Evolutionary conservation across 257 asterid genomes (phyloP).

Genomic region (Gentiana straminea): DNA sequence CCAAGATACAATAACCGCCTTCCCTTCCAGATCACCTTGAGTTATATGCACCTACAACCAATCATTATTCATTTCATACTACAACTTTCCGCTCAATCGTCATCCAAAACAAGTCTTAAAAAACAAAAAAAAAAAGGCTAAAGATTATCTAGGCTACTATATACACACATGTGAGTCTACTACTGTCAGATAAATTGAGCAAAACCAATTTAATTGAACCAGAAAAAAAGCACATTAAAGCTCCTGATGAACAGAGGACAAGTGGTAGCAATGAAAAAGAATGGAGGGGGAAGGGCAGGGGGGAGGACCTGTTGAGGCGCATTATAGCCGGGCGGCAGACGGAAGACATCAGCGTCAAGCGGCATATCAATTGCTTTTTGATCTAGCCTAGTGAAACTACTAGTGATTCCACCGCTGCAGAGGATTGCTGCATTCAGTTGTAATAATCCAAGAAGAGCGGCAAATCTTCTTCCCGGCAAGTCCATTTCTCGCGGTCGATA

Average conservation of each 20-base stretch:
- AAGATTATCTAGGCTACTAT: background rate
- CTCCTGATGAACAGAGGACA: background rate
- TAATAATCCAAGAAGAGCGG: conserved; percentile 23
- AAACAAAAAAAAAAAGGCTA: background rate
- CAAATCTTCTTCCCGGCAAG: conserved; percentile 8
- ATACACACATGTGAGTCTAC: too few species aligned
- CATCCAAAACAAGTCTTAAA: background rate
- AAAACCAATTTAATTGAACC: background rate
- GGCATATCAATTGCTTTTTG: conserved; percentile 64
- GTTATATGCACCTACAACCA: conserved; percentile 66
- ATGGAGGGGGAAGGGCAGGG: background rate
- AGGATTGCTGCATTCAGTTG: conserved; percentile 33
- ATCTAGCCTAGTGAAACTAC: conserved; percentile 46
- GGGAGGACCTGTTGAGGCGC: conserved; percentile 81
- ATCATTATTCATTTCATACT: background rate
- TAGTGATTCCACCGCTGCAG: conserved; percentile 61
- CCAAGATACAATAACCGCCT: conserved; percentile 90
- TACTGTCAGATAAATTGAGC: background rate
- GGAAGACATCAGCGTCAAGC: conserved; percentile 68
- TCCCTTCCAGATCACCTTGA: conserved; percentile 81
- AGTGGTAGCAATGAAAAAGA: background rate
- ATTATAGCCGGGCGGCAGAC: conserved; percentile 70
- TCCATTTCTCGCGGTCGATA: conserved; percentile 17
- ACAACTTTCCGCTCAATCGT: background rate
- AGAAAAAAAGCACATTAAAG: background rate